These are phyloP conservation scores for Salix caprea DNA, from an alignment of 345 rosid genomes.

Conservation along the genomic window DNA sequence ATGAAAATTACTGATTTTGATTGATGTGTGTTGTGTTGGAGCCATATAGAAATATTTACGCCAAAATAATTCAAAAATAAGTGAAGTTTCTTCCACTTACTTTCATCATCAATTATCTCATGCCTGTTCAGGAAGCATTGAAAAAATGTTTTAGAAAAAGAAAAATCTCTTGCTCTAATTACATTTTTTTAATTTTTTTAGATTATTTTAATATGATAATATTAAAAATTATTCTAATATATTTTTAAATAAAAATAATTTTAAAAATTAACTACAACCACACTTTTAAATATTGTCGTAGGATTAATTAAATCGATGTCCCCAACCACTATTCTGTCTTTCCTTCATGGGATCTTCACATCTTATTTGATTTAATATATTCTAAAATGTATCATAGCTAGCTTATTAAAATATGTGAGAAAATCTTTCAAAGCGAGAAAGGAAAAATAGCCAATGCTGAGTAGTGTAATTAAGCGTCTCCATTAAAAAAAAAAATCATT, in stretches of 20 bases:
- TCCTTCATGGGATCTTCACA: background rate
- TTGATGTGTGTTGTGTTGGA: background rate
- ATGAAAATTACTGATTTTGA: background rate
- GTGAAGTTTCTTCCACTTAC: too few species aligned
- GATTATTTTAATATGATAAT: too few species aligned
- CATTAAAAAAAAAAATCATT: background rate
- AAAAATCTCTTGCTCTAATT: too few species aligned
- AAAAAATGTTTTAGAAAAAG: too few species aligned
- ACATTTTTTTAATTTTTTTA: too few species aligned
- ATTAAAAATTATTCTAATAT: too few species aligned
- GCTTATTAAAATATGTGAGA: background rate
- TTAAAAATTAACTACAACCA: too few species aligned
- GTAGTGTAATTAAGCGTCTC: background rate
- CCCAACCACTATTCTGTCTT: background rate
- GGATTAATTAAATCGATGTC: background rate
- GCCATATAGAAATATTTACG: too few species aligned
- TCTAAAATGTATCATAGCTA: too few species aligned
- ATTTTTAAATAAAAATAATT: too few species aligned
- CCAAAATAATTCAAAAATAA: too few species aligned
- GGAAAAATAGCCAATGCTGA: background rate
- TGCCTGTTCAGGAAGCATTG: too few species aligned
- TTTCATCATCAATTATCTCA: background rate
- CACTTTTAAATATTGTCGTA: accelerated
- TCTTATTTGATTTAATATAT: background rate
- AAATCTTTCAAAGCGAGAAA: background rate